These are phyloP conservation scores for Oemleria cerasiformis DNA, from an alignment of 306 rosid species.

Conservation along the genomic window DNA sequence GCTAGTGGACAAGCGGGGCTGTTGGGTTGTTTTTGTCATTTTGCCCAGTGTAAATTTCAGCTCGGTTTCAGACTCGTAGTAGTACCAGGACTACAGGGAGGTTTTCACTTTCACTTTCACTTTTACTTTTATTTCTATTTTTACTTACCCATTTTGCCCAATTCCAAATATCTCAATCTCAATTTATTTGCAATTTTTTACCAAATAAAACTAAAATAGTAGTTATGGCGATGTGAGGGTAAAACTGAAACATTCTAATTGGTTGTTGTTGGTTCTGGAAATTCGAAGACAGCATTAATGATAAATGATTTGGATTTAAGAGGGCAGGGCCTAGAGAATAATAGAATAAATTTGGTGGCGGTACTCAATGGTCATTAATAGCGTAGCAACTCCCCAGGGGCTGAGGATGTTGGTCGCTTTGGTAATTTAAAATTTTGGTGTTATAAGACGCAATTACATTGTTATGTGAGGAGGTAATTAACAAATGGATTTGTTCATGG, in stretches of 20 bases:
- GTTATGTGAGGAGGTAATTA: too few relatives aligned
- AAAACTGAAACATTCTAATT: background rate
- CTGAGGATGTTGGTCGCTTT: slow-evolving; percentile 65
- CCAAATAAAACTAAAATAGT: too few relatives aligned
- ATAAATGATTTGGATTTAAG: slow-evolving; percentile 13
- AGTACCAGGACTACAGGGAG: background rate
- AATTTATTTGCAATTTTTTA: too few relatives aligned
- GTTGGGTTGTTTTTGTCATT: slow-evolving; percentile 32
- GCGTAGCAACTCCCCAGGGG: slow-evolving; percentile 26
- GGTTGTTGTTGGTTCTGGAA: background rate
- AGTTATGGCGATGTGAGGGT: background rate
- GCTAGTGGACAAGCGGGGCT: slow-evolving; percentile 56
- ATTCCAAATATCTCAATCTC: too few relatives aligned
- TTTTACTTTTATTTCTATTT: background rate
- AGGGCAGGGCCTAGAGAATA: background rate
- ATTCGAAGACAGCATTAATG: slow-evolving; percentile 6
- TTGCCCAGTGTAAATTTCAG: slow-evolving; percentile 52
- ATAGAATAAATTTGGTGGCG: background rate
- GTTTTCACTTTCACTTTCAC: background rate
- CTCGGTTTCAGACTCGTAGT: slow-evolving; percentile 5
- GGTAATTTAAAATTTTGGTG: slow-evolving; percentile 8
- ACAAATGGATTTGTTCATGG: background rate
- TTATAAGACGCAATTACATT: background rate
- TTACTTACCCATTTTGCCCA: background rate
- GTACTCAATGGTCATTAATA: slow-evolving; percentile 8